phyloP scores from a whole-genome alignment of 768 basidiomycete genomes.

The Calocybe gangraenosa region DNA sequence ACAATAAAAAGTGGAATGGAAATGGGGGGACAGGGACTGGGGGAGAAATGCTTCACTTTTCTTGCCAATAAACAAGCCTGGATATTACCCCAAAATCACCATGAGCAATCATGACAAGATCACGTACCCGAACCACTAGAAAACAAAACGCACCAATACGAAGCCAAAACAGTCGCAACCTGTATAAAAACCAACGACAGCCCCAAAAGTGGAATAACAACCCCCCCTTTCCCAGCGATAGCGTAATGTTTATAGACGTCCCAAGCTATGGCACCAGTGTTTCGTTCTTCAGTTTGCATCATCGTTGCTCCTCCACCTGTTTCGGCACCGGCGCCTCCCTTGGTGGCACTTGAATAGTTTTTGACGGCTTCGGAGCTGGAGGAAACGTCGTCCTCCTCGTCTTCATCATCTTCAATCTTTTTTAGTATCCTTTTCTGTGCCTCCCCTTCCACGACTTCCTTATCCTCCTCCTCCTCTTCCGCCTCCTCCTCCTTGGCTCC shows the following conservation, averaged over 20 bases:
- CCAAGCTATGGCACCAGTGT: conserved; percentile 63
- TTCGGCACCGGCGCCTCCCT: conserved; percentile 30
- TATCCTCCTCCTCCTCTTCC: conserved; percentile 39
- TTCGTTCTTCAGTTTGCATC: conserved; percentile 85
- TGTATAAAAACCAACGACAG: conserved; percentile 63
- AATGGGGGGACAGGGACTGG: not conserved
- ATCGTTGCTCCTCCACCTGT: conserved; percentile 44
- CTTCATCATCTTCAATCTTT: conserved; percentile 17
- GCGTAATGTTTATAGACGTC: conserved; percentile 60
- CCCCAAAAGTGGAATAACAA: conserved; percentile 64
- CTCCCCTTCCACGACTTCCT: conserved; percentile 63
- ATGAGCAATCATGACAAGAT: conserved; percentile 43
- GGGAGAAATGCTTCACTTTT: conserved; percentile 33
- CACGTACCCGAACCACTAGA: no score
- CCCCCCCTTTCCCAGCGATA: conserved; percentile 59
- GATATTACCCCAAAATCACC: not conserved
- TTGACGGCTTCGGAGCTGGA: conserved; percentile 19
- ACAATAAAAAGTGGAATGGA: conserved; percentile 1
- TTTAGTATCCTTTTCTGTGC: conserved; percentile 41
- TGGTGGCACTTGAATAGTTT: conserved; percentile 30
- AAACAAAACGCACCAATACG: conserved; percentile 73
- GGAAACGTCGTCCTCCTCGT: conserved; percentile 38
- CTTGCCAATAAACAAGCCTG: conserved; percentile 87
- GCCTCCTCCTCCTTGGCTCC: conserved; percentile 61
- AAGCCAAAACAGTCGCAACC: conserved; percentile 63